These are phyloP conservation scores for Apiospora phragmitis DNA, from an alignment of 2,329 filamentous ascomycete species.

Conservation along the genomic window DNA sequence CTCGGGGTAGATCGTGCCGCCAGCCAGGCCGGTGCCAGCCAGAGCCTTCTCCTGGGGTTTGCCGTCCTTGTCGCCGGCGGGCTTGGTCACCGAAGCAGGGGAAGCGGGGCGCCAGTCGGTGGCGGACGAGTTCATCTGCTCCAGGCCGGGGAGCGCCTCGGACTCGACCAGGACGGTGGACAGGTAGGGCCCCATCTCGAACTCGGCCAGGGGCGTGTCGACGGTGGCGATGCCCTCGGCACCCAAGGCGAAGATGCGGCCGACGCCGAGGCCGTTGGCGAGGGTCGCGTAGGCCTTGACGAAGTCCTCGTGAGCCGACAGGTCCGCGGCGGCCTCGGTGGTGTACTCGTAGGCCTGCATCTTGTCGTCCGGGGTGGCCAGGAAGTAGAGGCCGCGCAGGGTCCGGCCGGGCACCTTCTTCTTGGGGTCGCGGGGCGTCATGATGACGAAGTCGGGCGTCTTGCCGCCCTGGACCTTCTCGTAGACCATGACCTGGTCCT, in stretches of 20 bases:
- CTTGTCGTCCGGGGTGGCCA: slow-evolving; percentile 3
- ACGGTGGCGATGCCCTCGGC: slow-evolving; percentile 1
- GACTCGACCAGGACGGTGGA: slow-evolving; percentile 9
- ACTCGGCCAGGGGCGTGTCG: not conserved
- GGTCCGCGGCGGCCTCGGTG: not conserved
- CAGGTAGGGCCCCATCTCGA: not conserved
- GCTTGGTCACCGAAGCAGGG: not conserved
- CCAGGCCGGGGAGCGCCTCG: not conserved
- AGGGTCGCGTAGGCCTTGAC: slow-evolving; percentile 1
- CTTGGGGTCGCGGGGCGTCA: not conserved
- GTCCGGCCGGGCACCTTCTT: not conserved
- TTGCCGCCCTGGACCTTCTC: slow-evolving; percentile 9
- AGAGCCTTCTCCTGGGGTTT: not conserved
- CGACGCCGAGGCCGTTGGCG: slow-evolving; percentile 5
- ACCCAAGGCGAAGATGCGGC: slow-evolving; percentile 2
- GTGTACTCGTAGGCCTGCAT: slow-evolving; percentile 9
- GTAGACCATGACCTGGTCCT: slow-evolving; percentile 8
- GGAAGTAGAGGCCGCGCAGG: slow-evolving; percentile 8
- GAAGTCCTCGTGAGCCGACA: slow-evolving; percentile 8
- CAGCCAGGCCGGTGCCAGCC: not conserved
- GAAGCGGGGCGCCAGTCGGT: not conserved
- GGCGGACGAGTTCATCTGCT: not conserved
- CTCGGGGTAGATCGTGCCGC: not conserved
- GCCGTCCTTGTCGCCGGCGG: not conserved
- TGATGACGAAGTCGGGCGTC: slow-evolving; percentile 7